phyloP scores from a whole-genome alignment of 176 grass and related monocot genomes.

The Aechmea fasciata region DNA sequence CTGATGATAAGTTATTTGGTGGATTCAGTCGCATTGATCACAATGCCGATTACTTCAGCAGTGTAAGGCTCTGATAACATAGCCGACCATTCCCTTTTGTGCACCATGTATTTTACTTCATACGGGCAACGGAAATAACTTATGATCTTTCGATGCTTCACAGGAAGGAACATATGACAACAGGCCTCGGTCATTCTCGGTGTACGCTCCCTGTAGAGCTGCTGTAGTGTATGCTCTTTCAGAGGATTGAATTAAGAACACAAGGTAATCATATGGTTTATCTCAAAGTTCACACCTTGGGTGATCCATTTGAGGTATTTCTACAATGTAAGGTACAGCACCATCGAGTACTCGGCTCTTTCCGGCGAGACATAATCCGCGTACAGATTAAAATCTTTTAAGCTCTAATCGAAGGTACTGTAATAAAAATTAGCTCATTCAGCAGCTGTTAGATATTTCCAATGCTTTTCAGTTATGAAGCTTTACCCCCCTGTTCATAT shows the following conservation, averaged over 20 bases:
- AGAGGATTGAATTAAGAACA: slow-evolving; percentile 27
- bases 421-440: too few species aligned
- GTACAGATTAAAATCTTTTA: too few species aligned
- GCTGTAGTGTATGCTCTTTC: slow-evolving; percentile 77
- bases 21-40: slow-evolving; percentile 85
- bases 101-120: not conserved
- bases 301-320: too few species aligned
- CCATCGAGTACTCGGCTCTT: too few species aligned
- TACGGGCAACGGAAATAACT: slow-evolving; percentile 16
- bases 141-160: slow-evolving; percentile 1
- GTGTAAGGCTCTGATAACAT: slow-evolving; percentile 36
- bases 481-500: too few species aligned
- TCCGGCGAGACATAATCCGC: too few species aligned
- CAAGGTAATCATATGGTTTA: too few species aligned
- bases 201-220: slow-evolving; percentile 82
- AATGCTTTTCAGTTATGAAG: too few species aligned
- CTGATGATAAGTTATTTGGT: slow-evolving; percentile 78
- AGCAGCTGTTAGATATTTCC: too few species aligned
- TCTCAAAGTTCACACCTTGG: too few species aligned
- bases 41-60: slow-evolving; percentile 55
- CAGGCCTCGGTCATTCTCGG: slow-evolving; percentile 55
- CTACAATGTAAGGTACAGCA: too few species aligned
- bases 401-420: too few species aligned
- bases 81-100: not conserved
- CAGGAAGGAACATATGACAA: slow-evolving; percentile 78